Evolutionary conservation across 768 basidiomycete species (phyloP), one percentile per base, ranked within the genome.

Genomic region (Candolleomyces eurysporus): DNA sequence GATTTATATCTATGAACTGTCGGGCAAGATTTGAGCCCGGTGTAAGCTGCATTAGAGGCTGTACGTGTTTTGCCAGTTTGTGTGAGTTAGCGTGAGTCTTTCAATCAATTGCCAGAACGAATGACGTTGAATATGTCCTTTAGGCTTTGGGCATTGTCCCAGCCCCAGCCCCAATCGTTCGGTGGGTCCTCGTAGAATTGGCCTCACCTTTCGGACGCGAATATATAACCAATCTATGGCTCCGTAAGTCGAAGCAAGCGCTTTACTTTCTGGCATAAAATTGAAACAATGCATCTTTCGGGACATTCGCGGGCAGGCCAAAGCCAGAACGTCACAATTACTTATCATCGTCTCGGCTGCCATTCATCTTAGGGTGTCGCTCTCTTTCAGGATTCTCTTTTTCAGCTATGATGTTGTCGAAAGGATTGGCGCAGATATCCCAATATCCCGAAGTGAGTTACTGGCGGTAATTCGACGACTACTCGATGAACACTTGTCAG

Each of bases 211-310:
- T 81, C 98, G 30, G 79, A 82, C 14, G 79, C 81, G 22, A 94
- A 95, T 68, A 84, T 97, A 50, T 98, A 97, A 66, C 96, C 96
- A 3, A 84, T 97, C 57, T 86, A 98, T 31, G 86, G 90, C 40
- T 82, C 86, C 9, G 94, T 96, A 66, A 66, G 90, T 32, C 80
- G 54, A 52, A 46, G 48, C 21, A 9, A n/a, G n/a, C n/a, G n/a
- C n/a, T n/a, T n/a, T n/a, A n/a, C n/a, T n/a, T n/a, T n/a, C n/a
- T n/a, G n/a, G n/a, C n/a, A n/a, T n/a, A n/a, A n/a, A n/a, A 16
- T 48, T 60, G n/a, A n/a, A n/a, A n/a, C n/a, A 1, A 14, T 48
- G 26, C 7, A n/a, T 30, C 46, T 54, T 26, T 62, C 14, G 14
- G 63, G 32, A 30, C 64, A 31, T 57, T 46, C 19, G 55, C 57